Evolutionary conservation across 305 asterid genomes (phyloP).

Genomic region (Solanum hybrid): DNA sequence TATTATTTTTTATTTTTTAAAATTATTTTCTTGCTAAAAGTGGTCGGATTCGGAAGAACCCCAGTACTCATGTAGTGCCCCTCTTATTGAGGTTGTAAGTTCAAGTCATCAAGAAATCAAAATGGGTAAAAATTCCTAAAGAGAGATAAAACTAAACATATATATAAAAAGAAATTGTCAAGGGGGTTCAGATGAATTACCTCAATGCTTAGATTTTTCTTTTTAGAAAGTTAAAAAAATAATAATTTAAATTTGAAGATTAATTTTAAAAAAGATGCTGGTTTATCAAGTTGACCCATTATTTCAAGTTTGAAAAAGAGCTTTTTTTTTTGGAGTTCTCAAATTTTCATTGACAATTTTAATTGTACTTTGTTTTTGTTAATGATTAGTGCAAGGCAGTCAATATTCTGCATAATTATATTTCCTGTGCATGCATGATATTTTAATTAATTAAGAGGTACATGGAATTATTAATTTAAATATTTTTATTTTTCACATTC

Average conservation of each 20-base stretch:
- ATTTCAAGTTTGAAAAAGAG: background rate
- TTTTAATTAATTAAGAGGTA: background rate
- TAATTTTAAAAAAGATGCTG: background rate
- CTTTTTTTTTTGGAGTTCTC: background rate
- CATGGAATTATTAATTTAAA: background rate
- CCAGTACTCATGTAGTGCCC: background rate
- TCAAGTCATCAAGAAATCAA: background rate
- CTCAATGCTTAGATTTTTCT: background rate
- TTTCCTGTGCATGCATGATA: background rate
- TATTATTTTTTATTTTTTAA: too few relatives aligned
- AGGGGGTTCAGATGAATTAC: background rate
- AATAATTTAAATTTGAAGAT: background rate
- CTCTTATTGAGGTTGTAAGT: too few relatives aligned
- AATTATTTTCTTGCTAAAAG: too few relatives aligned
- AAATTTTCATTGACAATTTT: background rate
- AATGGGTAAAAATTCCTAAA: fast-evolving
- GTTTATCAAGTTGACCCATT: background rate
- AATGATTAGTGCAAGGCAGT: background rate
- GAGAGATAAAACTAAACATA: background rate
- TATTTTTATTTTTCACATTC: background rate
- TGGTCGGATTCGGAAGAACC: background rate
- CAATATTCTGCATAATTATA: background rate
- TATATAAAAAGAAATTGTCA: too few relatives aligned
- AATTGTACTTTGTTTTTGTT: background rate
- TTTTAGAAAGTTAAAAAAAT: background rate